A percentile compares a stretch with the other conserved stretches of the same genome.
phyloP scores from a whole-genome alignment of 306 rosid genomes.

The Trifolium fragiferum region DNA sequence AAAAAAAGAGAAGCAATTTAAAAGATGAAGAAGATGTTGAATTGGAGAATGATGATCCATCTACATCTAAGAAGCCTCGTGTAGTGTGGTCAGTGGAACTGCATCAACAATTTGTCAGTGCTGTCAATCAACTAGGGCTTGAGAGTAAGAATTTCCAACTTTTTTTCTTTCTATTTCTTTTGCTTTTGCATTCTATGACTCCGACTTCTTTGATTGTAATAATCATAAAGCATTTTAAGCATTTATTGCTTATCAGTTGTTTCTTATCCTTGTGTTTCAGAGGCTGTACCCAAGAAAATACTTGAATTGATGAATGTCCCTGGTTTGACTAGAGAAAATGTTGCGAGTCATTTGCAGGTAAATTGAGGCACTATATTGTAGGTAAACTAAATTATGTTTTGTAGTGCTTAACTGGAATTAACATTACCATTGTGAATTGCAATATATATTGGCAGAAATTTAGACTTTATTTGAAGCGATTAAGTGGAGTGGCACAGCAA shows the following conservation, averaged over 20 bases:
- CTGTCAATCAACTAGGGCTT: conserved; percentile 87
- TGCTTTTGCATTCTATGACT: conserved; percentile 2
- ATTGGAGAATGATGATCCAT: conserved; percentile 49
- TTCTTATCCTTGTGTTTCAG: conserved; percentile 48
- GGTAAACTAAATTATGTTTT: conserved; percentile 3
- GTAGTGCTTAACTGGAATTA: conserved; percentile 5
- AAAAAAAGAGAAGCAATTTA: conserved; percentile 60
- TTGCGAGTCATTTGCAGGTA: conserved; percentile 92
- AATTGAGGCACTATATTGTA: neutral
- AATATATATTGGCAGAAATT: conserved; percentile 41
- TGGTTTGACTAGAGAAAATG: conserved; percentile 85
- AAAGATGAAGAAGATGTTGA: conserved; percentile 72
- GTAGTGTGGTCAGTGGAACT: conserved; percentile 85
- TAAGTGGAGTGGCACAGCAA: conserved; percentile 67
- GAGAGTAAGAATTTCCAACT: conserved; percentile 67
- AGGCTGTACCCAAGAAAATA: conserved; percentile 89
- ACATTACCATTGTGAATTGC: conserved; percentile 16
- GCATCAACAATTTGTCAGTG: conserved; percentile 83
- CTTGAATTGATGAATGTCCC: conserved; percentile 89
- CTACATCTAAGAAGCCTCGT: conserved; percentile 81
- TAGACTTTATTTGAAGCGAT: conserved; percentile 45
- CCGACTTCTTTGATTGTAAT: conserved; percentile 5
- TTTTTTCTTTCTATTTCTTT: conserved; percentile 6
- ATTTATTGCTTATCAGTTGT: conserved; percentile 35
- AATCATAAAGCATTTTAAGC: conserved; percentile 23